These are phyloP conservation scores for Trichoderma virens DNA, from an alignment of 495 filamentous ascomycete species.

Conservation along the genomic window DNA sequence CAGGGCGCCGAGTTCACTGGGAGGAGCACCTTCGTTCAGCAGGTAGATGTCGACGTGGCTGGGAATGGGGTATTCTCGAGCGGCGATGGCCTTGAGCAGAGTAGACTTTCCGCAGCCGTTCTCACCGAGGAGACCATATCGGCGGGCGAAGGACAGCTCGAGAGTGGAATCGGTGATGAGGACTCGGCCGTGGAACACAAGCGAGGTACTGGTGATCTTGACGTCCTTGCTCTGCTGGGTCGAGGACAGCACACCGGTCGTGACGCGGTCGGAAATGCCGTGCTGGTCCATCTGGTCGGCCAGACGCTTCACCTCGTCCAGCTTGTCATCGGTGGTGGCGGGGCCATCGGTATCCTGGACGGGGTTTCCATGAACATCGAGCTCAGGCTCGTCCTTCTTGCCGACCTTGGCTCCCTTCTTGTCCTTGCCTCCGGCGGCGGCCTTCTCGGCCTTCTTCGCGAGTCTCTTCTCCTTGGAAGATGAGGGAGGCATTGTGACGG, in stretches of 20 bases:
- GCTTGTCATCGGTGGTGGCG: conserved; percentile 62
- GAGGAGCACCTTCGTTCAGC: conserved; percentile 94
- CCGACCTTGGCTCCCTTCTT: conserved; percentile 70
- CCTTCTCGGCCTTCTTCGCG: conserved; percentile 60
- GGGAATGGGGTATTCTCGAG: conserved; percentile 90
- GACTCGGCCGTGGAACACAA: conserved; percentile 97
- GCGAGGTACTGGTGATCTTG: conserved; percentile 87
- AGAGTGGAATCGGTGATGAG: conserved; percentile 88
- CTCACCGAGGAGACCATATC: conserved; percentile 93
- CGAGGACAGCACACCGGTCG: conserved; percentile 91
- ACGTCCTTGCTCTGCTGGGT: conserved; percentile 77
- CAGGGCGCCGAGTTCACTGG: conserved; percentile 78
- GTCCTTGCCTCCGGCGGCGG: conserved; percentile 61
- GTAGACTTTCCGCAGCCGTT: conserved; percentile 99
- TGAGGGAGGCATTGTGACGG: conserved; percentile 71
- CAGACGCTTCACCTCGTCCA: conserved; percentile 66
- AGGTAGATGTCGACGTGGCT: conserved; percentile 98
- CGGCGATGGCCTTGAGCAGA: conserved; percentile 85
- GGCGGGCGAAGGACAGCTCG: conserved; percentile 85
- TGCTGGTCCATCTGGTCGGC: conserved; percentile 87
- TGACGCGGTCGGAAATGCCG: conserved; percentile 94
- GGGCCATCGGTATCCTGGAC: conserved; percentile 51
- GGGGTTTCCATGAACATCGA: conserved; percentile 54
- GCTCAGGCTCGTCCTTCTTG: conserved; percentile 57
- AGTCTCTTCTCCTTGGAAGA: conserved; percentile 96